These are phyloP conservation scores for Ogataea henricii DNA, from an alignment of 805 yeast species.

Conservation along the genomic window DNA sequence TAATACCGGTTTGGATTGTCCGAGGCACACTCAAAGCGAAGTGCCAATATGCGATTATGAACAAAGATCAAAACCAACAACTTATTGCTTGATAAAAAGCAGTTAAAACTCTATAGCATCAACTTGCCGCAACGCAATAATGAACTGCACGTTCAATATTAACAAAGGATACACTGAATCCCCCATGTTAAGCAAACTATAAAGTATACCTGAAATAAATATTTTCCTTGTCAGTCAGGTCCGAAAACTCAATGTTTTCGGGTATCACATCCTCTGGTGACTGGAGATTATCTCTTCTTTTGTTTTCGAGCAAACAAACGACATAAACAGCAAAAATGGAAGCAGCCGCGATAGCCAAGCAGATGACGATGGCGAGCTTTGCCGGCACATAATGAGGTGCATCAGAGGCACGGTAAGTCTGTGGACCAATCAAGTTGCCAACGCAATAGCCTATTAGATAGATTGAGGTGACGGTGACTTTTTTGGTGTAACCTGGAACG, in stretches of 20 bases:
- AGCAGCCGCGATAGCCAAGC: slow-evolving; percentile 35
- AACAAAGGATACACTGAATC: no score
- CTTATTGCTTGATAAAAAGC: no score
- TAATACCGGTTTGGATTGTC: no score
- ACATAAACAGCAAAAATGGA: slow-evolving; percentile 14
- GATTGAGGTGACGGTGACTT: slow-evolving; percentile 55
- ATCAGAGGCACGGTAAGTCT: slow-evolving; percentile 56
- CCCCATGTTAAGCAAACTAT: neutral
- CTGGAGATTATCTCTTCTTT: slow-evolving; percentile 40
- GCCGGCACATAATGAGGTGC: slow-evolving; percentile 44
- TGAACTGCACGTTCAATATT: no score
- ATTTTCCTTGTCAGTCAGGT: slow-evolving; percentile 52
- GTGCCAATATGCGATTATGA: no score
- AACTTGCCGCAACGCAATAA: no score
- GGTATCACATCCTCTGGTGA: slow-evolving; percentile 28
- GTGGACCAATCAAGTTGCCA: slow-evolving; percentile 72
- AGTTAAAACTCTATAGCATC: no score
- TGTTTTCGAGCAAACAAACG: slow-evolving; percentile 41
- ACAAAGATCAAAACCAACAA: no score
- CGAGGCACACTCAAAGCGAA: no score
- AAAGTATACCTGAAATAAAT: slow-evolving; percentile 51
- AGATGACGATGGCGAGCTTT: slow-evolving; percentile 46
- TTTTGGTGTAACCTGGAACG: slow-evolving; percentile 72
- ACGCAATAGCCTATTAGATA: slow-evolving; percentile 62
- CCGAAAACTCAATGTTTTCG: slow-evolving; percentile 32